Base-by-base conservation (phyloP, 139 green algal genomes). In the Desmodesmus armatus region DNA sequence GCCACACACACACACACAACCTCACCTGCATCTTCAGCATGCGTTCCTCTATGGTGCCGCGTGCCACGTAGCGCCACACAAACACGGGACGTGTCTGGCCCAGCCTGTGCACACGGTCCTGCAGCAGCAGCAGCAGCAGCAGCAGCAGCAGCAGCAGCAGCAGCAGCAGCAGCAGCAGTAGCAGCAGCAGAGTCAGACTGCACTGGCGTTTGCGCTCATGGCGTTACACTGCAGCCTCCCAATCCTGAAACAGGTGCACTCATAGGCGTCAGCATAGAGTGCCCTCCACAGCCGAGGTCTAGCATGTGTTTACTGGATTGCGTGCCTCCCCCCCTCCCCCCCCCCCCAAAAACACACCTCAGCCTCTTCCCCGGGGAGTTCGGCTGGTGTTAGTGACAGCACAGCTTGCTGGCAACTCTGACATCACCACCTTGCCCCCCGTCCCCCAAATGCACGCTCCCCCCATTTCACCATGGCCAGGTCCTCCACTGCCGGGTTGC, bases 391-490 rank as follows among this genome's bases (percentile, higher is more conserved):
- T n/a, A n/a, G n/a, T n/a, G n/a, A n/a, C n/a, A n/a, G n/a, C n/a
- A n/a, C n/a, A n/a, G n/a, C n/a, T n/a, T n/a, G n/a, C n/a, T n/a
- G n/a, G n/a, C n/a, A n/a, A n/a, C n/a, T n/a, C n/a, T n/a, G n/a
- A n/a, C n/a, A n/a, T n/a, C n/a, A n/a, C n/a, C n/a, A n/a, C n/a
- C n/a, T n/a, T n/a, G n/a, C n/a, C n/a, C n/a, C n/a, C n/a, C n/a
- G n/a, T n/a, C n/a, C n/a, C n/a, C n/a, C n/a, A n/a, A n/a, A n/a
- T n/a, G n/a, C n/a, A n/a, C n/a, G n/a, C n/a, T n/a, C n/a, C n/a
- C n/a, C n/a, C n/a, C n/a, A n/a, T n/a, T n/a, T n/a, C 67, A 88
- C 88, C 89, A 95, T 94, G 15, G 93, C 94, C 91, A 97, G 94
- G 73, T 96, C 93, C 82, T 96, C 93, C 69, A 96, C 93, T 15